Conservation (phyloP, 306 rosid genomes). For the Begonia masoniana region DNA sequence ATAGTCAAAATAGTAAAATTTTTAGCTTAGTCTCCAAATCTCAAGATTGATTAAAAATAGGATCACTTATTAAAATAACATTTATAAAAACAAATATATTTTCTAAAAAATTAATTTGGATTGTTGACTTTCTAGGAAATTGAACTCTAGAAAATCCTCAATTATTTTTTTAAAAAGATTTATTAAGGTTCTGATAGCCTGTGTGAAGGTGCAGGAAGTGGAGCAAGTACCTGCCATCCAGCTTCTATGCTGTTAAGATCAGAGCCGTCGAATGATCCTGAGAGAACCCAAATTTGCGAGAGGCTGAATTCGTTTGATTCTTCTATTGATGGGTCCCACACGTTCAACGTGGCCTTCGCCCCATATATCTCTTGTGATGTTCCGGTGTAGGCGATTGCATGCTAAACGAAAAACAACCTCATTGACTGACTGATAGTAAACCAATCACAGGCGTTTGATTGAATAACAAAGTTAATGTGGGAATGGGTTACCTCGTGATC, state of each 20-base stretch:
- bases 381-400: constrained; percentile 81
- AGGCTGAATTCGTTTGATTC: constrained; percentile 79
- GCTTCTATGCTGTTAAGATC: constrained; percentile 99
- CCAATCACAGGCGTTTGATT: too few relatives aligned
- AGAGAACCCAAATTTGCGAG: constrained; percentile 82
- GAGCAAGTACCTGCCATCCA: constrained; percentile 91
- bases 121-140: too few relatives aligned
- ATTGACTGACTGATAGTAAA: background rate
- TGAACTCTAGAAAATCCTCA: too few relatives aligned
- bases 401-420: constrained; percentile 18
- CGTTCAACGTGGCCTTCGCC: constrained; percentile 80
- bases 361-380: constrained; percentile 59
- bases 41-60: too few relatives aligned
- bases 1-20: too few relatives aligned
- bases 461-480: too few relatives aligned
- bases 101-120: too few relatives aligned
- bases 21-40: too few relatives aligned
- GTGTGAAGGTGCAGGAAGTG: constrained; percentile 5
- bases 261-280: constrained; percentile 87
- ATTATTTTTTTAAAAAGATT: too few relatives aligned
- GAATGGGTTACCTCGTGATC: constrained; percentile 65
- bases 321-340: constrained; percentile 78
- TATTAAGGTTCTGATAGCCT: too few relatives aligned
- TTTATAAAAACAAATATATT: too few relatives aligned
- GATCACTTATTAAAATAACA: too few relatives aligned